Percentiles rank a stretch among this genome's conserved stretches.
Conservation (phyloP, 306 rosid species). For the Ormosia emarginata region DNA sequence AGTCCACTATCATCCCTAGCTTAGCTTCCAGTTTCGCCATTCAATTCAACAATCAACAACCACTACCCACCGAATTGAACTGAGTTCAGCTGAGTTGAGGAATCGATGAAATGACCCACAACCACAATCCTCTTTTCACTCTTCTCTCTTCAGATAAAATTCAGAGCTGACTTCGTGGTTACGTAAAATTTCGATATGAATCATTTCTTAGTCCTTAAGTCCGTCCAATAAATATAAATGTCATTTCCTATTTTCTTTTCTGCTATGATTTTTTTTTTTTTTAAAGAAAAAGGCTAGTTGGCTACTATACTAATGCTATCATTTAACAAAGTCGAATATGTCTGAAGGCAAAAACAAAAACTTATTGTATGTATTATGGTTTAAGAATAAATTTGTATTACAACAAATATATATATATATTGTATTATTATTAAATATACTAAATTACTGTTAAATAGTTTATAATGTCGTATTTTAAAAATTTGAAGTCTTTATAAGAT, state of each 20-base stretch:
- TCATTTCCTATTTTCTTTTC: not conserved
- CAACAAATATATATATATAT: too few species aligned
- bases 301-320: too few species aligned
- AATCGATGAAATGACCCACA: not conserved
- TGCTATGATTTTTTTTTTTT: not conserved
- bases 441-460: not conserved
- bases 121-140: too few species aligned
- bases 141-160: not conserved
- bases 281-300: too few species aligned
- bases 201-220: not conserved
- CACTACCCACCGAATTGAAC: not conserved
- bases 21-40: conserved; percentile 63
- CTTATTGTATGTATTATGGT: not conserved
- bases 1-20: conserved; percentile 56
- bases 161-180: not conserved
- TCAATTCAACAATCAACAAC: not conserved
- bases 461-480: too few species aligned
- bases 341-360: not conserved
- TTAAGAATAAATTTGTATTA: too few species aligned
- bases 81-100: not conserved
- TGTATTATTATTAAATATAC: too few species aligned
- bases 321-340: not conserved
- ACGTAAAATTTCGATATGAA: not conserved
- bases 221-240: not conserved
- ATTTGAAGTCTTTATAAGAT: not conserved